A percentile compares a stretch with the other conserved stretches of the same genome.
Evolutionary conservation across 805 yeast species (phyloP).

Genomic region (Sugiyamaella marilandica): DNA sequence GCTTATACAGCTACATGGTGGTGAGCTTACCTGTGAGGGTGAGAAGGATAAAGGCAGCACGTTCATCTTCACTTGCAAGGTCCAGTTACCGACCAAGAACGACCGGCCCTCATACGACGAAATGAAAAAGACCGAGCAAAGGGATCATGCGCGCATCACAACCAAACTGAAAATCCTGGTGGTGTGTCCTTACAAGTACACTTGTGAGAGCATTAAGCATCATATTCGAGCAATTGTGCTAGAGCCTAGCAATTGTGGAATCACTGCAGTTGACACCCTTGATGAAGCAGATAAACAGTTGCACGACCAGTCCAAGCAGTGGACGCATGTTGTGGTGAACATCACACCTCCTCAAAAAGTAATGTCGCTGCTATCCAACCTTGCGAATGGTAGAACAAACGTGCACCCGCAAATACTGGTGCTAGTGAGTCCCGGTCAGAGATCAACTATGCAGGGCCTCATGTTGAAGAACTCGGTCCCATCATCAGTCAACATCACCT

Average conservation of each 20-base stretch:
- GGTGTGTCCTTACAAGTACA: constrained; percentile 28
- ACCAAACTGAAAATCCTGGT: constrained; percentile 17
- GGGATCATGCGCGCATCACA: not conserved
- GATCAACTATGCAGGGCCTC: constrained; percentile 14
- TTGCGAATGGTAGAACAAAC: constrained; percentile 1
- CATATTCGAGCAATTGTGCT: constrained; percentile 27
- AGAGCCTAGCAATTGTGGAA: constrained; percentile 20
- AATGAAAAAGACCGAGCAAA: constrained; percentile 9
- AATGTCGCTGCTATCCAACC: constrained; percentile 14
- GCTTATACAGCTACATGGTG: constrained; percentile 33
- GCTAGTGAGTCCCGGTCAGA: constrained; percentile 22
- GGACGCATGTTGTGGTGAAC: constrained; percentile 31
- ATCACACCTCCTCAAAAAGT: constrained; percentile 21
- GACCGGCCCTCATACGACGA: constrained; percentile 23
- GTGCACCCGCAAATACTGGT: constrained; percentile 11
- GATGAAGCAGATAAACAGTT: not conserved
- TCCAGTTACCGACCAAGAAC: constrained; percentile 25
- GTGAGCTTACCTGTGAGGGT: constrained; percentile 28
- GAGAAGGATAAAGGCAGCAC: constrained; percentile 30
- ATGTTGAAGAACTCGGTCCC: constrained; percentile 7
- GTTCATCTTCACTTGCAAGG: constrained; percentile 28
- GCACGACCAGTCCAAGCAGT: constrained; percentile 2
- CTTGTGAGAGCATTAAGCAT: constrained; percentile 27
- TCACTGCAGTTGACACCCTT: constrained; percentile 10
- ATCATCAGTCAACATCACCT: constrained; percentile 11